These are phyloP conservation scores for Cercophora scortea DNA, from an alignment of 495 filamentous ascomycete genomes.

Conservation along the genomic window DNA sequence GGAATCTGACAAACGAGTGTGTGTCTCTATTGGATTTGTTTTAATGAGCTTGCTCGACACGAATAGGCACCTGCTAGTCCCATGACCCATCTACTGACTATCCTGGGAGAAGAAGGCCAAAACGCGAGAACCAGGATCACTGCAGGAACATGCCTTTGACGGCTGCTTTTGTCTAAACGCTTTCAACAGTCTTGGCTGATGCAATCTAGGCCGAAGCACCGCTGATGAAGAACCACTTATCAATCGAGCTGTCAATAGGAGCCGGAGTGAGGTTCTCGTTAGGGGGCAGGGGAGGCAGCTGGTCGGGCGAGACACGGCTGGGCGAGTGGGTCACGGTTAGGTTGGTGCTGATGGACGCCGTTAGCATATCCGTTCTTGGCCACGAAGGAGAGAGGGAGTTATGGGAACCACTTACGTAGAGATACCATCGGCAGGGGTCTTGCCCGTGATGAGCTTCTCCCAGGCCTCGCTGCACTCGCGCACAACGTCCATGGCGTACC, in stretches of 20 bases:
- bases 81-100: too few relatives aligned
- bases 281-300: conserved; percentile 64
- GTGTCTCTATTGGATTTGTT: too few relatives aligned
- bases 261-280: conserved; percentile 73
- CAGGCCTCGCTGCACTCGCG: conserved; percentile 94
- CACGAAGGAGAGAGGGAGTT: not conserved
- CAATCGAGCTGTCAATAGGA: conserved; percentile 90
- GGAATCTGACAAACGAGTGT: too few relatives aligned
- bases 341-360: conserved; percentile 56
- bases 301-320: conserved; percentile 53
- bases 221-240: conserved; percentile 99
- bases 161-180: too few relatives aligned
- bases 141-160: too few relatives aligned
- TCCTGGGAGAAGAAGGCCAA: too few relatives aligned
- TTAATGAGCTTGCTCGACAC: too few relatives aligned
- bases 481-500: conserved; percentile 89
- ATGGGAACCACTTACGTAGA: conserved; percentile 58
- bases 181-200: not conserved
- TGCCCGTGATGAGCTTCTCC: conserved; percentile 91
- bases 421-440: conserved; percentile 66
- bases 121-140: too few relatives aligned
- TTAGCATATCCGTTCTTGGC: not conserved
- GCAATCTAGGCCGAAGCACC: conserved; percentile 52
- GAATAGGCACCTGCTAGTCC: too few relatives aligned
- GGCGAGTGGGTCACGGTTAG: conserved; percentile 60